phyloP scores from a whole-genome alignment of 2,329 filamentous ascomycete species.

The Talaromyces sp. region DNA sequence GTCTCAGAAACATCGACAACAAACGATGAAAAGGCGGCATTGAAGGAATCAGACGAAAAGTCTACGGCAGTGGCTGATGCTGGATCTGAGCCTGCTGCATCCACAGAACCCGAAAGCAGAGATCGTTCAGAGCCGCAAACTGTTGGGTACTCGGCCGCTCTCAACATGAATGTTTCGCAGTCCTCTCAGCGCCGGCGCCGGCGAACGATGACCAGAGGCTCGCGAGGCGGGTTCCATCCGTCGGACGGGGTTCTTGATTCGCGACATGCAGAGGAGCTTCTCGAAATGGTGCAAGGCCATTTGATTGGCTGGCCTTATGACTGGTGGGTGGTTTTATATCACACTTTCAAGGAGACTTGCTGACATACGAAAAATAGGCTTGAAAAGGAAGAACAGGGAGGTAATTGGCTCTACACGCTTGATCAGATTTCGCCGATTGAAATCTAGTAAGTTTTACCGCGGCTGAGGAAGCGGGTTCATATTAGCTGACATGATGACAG shows the following conservation, averaged over 20 bases:
- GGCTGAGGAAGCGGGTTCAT: background rate
- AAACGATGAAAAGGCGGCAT: slow-evolving; percentile 40
- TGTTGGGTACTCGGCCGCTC: slow-evolving; percentile 35
- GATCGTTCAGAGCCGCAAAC: slow-evolving; percentile 19
- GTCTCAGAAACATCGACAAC: background rate
- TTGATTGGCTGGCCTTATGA: slow-evolving; percentile 92
- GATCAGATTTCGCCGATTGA: slow-evolving; percentile 93
- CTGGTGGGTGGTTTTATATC: slow-evolving; percentile 50
- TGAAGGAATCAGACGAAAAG: slow-evolving; percentile 24
- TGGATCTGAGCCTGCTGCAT: slow-evolving; percentile 18
- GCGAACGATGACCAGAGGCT: slow-evolving; percentile 40
- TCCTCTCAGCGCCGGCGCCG: slow-evolving; percentile 31
- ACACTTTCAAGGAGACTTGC: background rate
- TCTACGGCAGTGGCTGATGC: slow-evolving; percentile 14
- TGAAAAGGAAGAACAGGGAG: slow-evolving; percentile 80
- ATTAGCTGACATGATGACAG: background rate
- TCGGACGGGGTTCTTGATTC: slow-evolving; percentile 70
- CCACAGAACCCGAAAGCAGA: slow-evolving; percentile 18
- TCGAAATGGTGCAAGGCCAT: slow-evolving; percentile 78
- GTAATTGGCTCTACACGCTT: slow-evolving; percentile 95
- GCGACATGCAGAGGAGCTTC: slow-evolving; percentile 72
- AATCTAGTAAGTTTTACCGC: slow-evolving; percentile 59
- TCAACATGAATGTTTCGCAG: slow-evolving; percentile 21
- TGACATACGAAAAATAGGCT: slow-evolving; percentile 48
- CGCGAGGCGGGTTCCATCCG: slow-evolving; percentile 43